These are phyloP conservation scores for Misopates orontium DNA, from an alignment of 257 asterid species.

Conservation along the genomic window DNA sequence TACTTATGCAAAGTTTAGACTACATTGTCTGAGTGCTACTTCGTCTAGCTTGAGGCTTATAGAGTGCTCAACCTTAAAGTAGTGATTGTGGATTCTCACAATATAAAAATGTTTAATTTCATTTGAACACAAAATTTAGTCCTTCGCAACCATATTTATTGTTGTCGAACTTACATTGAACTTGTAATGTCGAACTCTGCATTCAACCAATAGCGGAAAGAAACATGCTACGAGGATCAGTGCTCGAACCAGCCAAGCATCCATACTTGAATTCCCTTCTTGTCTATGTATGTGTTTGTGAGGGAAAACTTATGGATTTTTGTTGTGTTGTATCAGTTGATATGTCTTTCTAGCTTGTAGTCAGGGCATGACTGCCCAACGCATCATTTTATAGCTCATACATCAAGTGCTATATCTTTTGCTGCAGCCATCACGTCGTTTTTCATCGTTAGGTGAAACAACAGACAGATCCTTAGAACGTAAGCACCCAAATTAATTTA, in stretches of 20 bases:
- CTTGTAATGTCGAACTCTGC: constrained; percentile 56
- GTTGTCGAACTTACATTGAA: constrained; percentile 37
- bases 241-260: constrained; percentile 28
- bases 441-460: constrained; percentile 70
- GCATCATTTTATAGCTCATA: constrained; percentile 47
- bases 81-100: too few relatives aligned
- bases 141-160: too few relatives aligned
- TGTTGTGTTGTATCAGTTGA: constrained; percentile 25
- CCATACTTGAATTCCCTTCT: constrained; percentile 6
- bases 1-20: too few relatives aligned
- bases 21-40: too few relatives aligned
- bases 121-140: too few relatives aligned
- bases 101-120: too few relatives aligned
- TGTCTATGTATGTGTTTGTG: not conserved
- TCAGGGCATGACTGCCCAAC: constrained; percentile 48
- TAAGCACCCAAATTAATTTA: constrained; percentile 26
- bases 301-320: not conserved
- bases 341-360: constrained; percentile 32
- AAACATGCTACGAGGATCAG: constrained; percentile 41
- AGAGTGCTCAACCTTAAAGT: too few relatives aligned
- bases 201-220: constrained; percentile 40
- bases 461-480: constrained; percentile 36
- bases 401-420: not conserved
- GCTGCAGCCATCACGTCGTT: constrained; percentile 59
- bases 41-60: too few relatives aligned